Evolutionary conservation across 495 filamentous ascomycete genomes (phyloP).

Genomic region (Neurospora africana): DNA sequence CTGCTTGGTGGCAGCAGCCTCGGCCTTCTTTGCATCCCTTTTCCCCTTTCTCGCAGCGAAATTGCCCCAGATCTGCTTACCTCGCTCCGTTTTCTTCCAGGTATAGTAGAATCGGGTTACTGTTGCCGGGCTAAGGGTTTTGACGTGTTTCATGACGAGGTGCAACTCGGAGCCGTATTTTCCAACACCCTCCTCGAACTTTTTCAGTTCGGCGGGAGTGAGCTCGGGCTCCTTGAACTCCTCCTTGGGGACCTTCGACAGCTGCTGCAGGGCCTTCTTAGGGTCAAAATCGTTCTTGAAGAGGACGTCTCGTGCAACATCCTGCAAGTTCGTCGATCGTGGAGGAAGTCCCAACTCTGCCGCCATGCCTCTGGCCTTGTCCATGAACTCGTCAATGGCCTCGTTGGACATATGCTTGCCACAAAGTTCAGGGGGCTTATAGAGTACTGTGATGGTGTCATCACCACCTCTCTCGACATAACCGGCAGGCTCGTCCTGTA

Average conservation of each 20-base stretch:
- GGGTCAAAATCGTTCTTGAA: slow-evolving; percentile 59
- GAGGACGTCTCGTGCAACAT: slow-evolving; percentile 71
- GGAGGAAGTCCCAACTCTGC: slow-evolving; percentile 53
- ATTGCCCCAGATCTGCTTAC: slow-evolving; percentile 79
- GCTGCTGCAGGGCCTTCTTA: slow-evolving; percentile 58
- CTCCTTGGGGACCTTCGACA: slow-evolving; percentile 56
- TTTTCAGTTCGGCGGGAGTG: slow-evolving; percentile 65
- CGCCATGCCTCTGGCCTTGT: slow-evolving; percentile 49
- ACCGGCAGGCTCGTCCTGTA: slow-evolving; percentile 81
- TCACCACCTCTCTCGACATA: slow-evolving; percentile 82
- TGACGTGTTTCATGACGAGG: slow-evolving; percentile 73
- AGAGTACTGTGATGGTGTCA: slow-evolving; percentile 44
- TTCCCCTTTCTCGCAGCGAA: slow-evolving; percentile 79
- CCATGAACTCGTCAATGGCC: slow-evolving; percentile 64
- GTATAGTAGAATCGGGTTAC: slow-evolving; percentile 92
- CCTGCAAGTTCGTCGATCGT: slow-evolving; percentile 74
- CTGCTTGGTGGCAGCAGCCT: slow-evolving; percentile 57
- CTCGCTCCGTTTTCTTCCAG: slow-evolving; percentile 91
- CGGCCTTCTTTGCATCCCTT: slow-evolving; percentile 63
- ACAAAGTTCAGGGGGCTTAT: slow-evolving; percentile 47
- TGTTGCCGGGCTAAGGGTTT: slow-evolving; percentile 61
- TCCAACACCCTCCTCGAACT: slow-evolving; percentile 83
- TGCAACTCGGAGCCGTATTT: slow-evolving; percentile 89
- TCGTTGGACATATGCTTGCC: slow-evolving; percentile 34
- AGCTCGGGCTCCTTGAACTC: slow-evolving; percentile 81